Conservation (phyloP, 2,329 filamentous ascomycete genomes). For the Neodidymelliopsis sp. region DNA sequence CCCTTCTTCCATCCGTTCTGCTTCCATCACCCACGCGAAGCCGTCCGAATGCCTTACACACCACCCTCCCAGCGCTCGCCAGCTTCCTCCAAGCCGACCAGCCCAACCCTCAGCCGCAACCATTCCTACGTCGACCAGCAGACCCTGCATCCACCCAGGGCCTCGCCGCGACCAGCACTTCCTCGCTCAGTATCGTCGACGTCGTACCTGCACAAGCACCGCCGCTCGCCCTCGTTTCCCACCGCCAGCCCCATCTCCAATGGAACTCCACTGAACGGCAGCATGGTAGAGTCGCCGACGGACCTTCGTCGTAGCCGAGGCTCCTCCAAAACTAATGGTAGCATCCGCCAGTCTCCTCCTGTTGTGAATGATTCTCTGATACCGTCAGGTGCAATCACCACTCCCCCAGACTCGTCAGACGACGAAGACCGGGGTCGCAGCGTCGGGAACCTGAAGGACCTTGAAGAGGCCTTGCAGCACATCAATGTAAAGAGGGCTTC, state of each 20-base stretch:
- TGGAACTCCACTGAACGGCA: constrained; percentile 34
- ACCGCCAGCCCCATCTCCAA: constrained; percentile 42
- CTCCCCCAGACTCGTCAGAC: constrained; percentile 90
- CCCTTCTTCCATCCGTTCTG: constrained; percentile 42
- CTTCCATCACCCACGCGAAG: constrained; percentile 41
- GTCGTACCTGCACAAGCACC: constrained; percentile 68
- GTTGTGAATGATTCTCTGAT: constrained; percentile 79
- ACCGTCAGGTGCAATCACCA: constrained; percentile 84
- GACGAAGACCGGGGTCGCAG: constrained; percentile 73
- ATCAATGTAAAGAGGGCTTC: constrained; percentile 72
- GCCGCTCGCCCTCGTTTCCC: constrained; percentile 62
- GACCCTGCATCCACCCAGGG: constrained; percentile 43
- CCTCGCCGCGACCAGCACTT: constrained; percentile 54
- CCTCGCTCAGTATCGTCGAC: constrained; percentile 66
- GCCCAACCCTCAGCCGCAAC: constrained; percentile 58
- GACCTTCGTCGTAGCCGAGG: constrained; percentile 36
- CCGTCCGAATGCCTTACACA: constrained; percentile 82
- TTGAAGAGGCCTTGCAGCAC: constrained; percentile 82
- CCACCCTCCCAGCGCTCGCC: constrained; percentile 74
- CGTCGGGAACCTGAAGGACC: constrained; percentile 64
- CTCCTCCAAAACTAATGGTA: constrained; percentile 57
- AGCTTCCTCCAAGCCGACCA: constrained; percentile 62
- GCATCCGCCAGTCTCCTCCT: constrained; percentile 83
- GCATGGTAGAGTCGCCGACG: constrained; percentile 26
- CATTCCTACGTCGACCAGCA: constrained; percentile 59